Conservation (phyloP, 177 flowering plant genomes). For the Telopea speciosissima region DNA sequence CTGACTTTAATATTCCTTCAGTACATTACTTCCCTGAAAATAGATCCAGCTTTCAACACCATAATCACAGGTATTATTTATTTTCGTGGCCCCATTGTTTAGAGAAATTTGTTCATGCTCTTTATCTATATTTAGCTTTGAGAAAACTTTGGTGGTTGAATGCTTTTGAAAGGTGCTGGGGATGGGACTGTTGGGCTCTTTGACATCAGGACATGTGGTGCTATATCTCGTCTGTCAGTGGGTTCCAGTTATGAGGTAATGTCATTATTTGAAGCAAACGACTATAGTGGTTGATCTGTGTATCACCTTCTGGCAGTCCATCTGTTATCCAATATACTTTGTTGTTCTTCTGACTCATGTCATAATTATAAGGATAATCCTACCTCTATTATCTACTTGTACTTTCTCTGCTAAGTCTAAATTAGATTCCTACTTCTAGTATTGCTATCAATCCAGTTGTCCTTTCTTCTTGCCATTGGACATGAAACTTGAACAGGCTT, state of each 20-base stretch:
- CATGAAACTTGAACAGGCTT: too few species aligned
- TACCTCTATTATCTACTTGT: too few species aligned
- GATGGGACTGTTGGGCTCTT: constrained; percentile 11
- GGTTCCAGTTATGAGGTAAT: neutral
- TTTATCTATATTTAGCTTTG: neutral
- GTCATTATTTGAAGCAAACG: neutral
- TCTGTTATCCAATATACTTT: neutral
- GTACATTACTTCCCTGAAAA: constrained; percentile 8
- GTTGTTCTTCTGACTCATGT: neutral
- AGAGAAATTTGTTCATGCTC: neutral
- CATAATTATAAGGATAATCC: neutral
- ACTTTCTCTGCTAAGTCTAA: too few species aligned
- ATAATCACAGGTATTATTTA: neutral
- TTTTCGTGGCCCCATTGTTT: neutral
- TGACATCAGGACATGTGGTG: constrained; percentile 9
- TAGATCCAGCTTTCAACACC: neutral
- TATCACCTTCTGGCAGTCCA: neutral
- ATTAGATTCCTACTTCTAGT: too few species aligned
- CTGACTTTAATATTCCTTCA: neutral
- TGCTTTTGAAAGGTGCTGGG: constrained; percentile 9
- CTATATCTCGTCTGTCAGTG: neutral
- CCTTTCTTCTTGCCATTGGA: too few species aligned
- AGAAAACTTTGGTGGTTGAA: neutral
- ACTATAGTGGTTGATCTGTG: neutral
- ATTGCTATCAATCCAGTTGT: too few species aligned